These are phyloP conservation scores for Sugiyamaella novakii DNA, from an alignment of 1,139 yeast species.

Conservation along the genomic window DNA sequence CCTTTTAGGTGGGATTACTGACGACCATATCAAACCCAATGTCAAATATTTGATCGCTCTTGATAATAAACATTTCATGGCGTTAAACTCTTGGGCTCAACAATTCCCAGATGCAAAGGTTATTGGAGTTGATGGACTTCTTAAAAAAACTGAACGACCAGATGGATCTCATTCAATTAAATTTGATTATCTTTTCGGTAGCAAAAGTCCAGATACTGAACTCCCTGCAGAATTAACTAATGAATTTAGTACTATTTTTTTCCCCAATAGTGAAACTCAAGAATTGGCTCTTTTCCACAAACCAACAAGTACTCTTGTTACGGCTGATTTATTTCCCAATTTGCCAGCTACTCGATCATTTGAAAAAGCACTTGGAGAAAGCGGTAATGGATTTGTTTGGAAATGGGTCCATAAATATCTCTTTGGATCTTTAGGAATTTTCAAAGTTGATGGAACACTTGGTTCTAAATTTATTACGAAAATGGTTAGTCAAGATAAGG, in stretches of 20 bases:
- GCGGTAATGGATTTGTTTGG: conserved; percentile 10
- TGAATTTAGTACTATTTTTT: conserved; percentile 56
- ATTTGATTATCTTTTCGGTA: conserved; percentile 47
- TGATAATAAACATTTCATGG: conserved; percentile 41
- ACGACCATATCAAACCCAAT: conserved; percentile 40
- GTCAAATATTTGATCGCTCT: conserved; percentile 42
- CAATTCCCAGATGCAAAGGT: conserved; percentile 52
- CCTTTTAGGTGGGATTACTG: conserved; percentile 41
- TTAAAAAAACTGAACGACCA: conserved; percentile 31
- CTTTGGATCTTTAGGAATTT: conserved; percentile 1
- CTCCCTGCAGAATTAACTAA: conserved; percentile 37
- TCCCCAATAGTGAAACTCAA: conserved; percentile 56
- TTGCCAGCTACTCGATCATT: conserved; percentile 49
- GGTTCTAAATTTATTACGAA: conserved; percentile 1
- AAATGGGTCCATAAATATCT: conserved; percentile 7
- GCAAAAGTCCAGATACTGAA: conserved; percentile 28
- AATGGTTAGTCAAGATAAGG: conserved; percentile 5
- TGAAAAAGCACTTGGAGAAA: not conserved
- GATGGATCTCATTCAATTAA: conserved; percentile 37
- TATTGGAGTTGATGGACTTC: conserved; percentile 51
- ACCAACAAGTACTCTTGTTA: conserved; percentile 50
- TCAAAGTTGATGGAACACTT: conserved; percentile 6
- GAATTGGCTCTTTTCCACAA: conserved; percentile 58
- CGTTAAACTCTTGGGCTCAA: conserved; percentile 51
- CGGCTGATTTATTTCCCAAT: conserved; percentile 61